These are phyloP conservation scores for Alternaria tenuissima DNA, from an alignment of 2,329 filamentous ascomycete genomes.

Conservation along the genomic window DNA sequence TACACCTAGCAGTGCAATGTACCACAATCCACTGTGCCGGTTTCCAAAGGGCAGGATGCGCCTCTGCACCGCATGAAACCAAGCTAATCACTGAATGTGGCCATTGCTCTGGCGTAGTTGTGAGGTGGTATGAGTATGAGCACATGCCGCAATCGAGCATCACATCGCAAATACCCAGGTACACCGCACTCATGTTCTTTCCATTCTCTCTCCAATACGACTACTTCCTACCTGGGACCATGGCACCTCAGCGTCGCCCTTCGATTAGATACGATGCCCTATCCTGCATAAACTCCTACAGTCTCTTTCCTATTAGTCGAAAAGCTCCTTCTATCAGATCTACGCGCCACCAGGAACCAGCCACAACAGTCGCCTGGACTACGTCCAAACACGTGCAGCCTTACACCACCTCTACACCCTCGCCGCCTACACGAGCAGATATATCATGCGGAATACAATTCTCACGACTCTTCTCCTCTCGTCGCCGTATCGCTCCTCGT, in stretches of 20 bases:
- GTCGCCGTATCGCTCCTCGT: not conserved
- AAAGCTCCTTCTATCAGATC: not conserved
- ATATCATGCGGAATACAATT: not conserved
- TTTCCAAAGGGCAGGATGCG: not conserved
- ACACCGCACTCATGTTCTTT: not conserved
- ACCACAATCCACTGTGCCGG: not conserved
- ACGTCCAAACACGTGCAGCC: not conserved
- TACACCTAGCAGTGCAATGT: not conserved
- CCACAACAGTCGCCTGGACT: not conserved
- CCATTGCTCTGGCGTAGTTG: not conserved
- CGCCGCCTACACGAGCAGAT: not conserved
- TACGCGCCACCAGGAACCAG: not conserved
- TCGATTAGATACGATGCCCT: not conserved
- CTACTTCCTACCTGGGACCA: not conserved
- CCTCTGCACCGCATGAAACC: not conserved
- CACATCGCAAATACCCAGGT: not conserved
- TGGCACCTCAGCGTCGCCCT: not conserved
- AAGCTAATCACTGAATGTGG: not conserved
- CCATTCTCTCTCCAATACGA: not conserved
- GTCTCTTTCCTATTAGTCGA: not conserved
- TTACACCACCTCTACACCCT: accelerated
- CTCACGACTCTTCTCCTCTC: not conserved
- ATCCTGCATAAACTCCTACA: not conserved
- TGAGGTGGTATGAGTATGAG: not conserved
- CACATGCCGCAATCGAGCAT: not conserved